Conservation (phyloP, 148 eudicot species). For the Amaranthus palmeri region DNA sequence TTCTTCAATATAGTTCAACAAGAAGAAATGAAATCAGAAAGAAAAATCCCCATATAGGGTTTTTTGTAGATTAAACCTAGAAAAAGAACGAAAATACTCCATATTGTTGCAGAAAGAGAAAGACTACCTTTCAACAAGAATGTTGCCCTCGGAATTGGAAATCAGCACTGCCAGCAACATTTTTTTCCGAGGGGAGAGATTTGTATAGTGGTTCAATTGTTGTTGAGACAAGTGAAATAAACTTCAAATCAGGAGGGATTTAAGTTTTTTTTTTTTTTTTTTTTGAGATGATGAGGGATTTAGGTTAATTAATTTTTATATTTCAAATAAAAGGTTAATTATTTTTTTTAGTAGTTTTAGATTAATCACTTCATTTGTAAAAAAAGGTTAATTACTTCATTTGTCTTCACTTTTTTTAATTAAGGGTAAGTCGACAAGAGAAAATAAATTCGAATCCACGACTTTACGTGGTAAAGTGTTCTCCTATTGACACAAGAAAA, state of each 20-base stretch:
- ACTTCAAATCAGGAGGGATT: too few relatives aligned
- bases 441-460: too few relatives aligned
- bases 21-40: not conserved
- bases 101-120: not conserved
- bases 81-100: not conserved
- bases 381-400: too few relatives aligned
- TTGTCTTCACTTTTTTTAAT: too few relatives aligned
- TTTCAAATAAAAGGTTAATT: not conserved
- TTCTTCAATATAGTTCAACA: not conserved
- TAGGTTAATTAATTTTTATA: not conserved
- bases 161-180: constrained; percentile 48
- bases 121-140: constrained; percentile 44
- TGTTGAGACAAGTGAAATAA: too few relatives aligned
- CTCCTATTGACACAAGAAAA: too few relatives aligned
- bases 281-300: not conserved
- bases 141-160: constrained; percentile 54
- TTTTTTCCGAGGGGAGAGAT: not conserved
- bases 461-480: too few relatives aligned
- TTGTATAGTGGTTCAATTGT: too few relatives aligned
- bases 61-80: not conserved
- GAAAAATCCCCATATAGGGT: not conserved
- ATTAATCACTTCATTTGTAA: too few relatives aligned
- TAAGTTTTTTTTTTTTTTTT: too few relatives aligned
- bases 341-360: too few relatives aligned
- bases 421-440: too few relatives aligned